Percentiles rank a stretch among this genome's conserved stretches.
These are phyloP conservation scores for Afroboletus lepidellus DNA, from an alignment of 1,284 basidiomycete genomes.

Conservation along the genomic window DNA sequence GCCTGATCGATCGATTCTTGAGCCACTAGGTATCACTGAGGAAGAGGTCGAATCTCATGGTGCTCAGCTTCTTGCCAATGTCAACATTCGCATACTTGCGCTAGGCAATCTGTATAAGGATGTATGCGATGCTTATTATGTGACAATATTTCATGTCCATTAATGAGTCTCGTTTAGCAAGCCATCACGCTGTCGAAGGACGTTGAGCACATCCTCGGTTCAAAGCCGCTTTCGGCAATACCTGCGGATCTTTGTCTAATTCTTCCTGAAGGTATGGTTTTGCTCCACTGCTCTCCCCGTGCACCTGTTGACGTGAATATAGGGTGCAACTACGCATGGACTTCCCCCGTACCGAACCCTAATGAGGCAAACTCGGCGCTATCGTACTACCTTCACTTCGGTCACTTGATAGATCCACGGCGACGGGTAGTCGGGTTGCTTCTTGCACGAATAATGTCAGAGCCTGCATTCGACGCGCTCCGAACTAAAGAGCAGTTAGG, in stretches of 20 bases:
- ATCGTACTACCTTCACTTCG: constrained; percentile 78
- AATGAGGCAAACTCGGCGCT: constrained; percentile 87
- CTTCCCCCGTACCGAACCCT: constrained; percentile 74
- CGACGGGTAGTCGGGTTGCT: constrained; percentile 60
- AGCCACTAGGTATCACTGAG: constrained; percentile 24
- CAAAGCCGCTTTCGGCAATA: constrained; percentile 51
- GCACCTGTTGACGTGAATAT: constrained; percentile 13
- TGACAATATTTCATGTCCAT: neutral
- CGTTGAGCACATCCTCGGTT: constrained; percentile 66
- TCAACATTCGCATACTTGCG: constrained; percentile 77
- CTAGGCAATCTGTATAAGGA: constrained; percentile 86
- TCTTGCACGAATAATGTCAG: constrained; percentile 76
- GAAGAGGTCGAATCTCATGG: constrained; percentile 76
- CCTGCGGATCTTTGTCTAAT: constrained; percentile 52
- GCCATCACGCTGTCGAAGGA: constrained; percentile 74
- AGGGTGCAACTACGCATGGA: constrained; percentile 76
- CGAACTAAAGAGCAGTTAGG: constrained; percentile 98
- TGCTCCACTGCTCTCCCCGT: neutral
- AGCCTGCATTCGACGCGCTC: constrained; percentile 92
- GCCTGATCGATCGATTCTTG: neutral
- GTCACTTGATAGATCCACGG: constrained; percentile 56
- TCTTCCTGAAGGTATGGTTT: constrained; percentile 59
- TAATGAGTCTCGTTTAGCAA: constrained; percentile 49
- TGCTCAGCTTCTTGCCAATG: constrained; percentile 59
- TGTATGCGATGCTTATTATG: constrained; percentile 44